phyloP scores from a whole-genome alignment of 2,329 filamentous ascomycete species.

The Aspergillus versicolor region DNA sequence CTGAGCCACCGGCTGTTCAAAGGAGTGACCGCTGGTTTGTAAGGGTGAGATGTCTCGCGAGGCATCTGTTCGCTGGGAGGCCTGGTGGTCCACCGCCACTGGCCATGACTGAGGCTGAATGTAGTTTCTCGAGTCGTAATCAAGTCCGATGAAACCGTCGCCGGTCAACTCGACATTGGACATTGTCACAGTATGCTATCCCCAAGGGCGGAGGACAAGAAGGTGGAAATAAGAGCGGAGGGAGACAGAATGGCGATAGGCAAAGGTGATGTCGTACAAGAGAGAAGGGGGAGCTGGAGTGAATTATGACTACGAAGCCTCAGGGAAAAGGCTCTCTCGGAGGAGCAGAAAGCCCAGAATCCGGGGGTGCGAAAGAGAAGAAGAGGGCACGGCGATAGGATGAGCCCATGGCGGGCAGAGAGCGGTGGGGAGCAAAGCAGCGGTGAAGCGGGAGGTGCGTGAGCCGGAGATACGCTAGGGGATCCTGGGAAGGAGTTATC shows the following conservation, averaged over 20 bases:
- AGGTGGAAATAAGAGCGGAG: constrained; percentile 9
- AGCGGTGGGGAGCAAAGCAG: constrained; percentile 46
- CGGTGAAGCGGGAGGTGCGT: constrained; percentile 38
- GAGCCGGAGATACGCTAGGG: constrained; percentile 38
- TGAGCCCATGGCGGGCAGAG: constrained; percentile 28
- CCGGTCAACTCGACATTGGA: constrained; percentile 45
- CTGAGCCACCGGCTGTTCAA: constrained; percentile 44
- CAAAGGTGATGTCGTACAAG: constrained; percentile 22
- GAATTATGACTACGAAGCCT: constrained; percentile 23
- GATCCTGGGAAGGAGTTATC: constrained; percentile 33
- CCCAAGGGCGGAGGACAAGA: constrained; percentile 21
- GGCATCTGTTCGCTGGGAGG: constrained; percentile 36
- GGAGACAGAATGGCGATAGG: constrained; percentile 9
- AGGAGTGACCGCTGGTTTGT: constrained; percentile 44
- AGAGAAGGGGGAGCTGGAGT: constrained; percentile 17
- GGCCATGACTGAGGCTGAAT: constrained; percentile 45
- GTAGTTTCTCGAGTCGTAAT: constrained; percentile 50
- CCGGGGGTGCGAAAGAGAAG: constrained; percentile 29
- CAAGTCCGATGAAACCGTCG: constrained; percentile 48
- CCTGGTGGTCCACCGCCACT: constrained; percentile 43
- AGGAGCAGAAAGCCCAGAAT: constrained; percentile 31
- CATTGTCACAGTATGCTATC: constrained; percentile 31
- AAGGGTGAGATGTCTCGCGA: constrained; percentile 44
- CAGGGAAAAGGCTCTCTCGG: constrained; percentile 29
- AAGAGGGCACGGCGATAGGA: constrained; percentile 31